Evolutionary conservation across 768 basidiomycete genomes (phyloP), one percentile per base, ranked within the genome.

Genomic region (Mycena kentingensis): DNA sequence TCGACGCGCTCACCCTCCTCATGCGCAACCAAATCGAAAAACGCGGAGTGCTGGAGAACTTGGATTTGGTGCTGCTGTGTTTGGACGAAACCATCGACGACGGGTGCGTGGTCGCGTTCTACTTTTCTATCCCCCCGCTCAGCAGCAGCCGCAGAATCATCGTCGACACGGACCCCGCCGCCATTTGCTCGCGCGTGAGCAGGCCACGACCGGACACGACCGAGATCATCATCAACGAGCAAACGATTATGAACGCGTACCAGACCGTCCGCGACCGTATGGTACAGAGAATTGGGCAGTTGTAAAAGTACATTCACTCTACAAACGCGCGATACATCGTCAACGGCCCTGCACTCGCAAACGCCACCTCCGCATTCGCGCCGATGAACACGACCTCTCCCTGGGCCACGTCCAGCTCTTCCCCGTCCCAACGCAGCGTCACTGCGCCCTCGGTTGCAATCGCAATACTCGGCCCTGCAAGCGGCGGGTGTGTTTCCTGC

Each of bases 201-300:
- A 75, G 94, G 58, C 92, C 97, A 36, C 87, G 85, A 58, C 87
- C 96, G 15, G 97, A 98, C 69, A 87, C 95, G 46, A 89, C 88
- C 31, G 95, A 98, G 61, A 97, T 99, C 58, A 88, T 95, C 57
- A 96, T 99, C 78, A 98, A 99, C 77, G 97, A 99, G 73, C 94
- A 97, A 73, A 95, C 93, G 8, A 79, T 97, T 54, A 79, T 96
- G 80, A 94, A 77, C 65, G 95, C 95, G 26, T 97, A 95, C 76
- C 85, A 90, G 75, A 90, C 89, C 1, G 85, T 93, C 57, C 87
- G 85, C 70, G 90, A 91, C 64, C 85, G 83, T 75, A 83, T 93
- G 73, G 84, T 87, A 64, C 87, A 90, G 68, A 78, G 87, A 64
- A 90, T 93, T 62, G 83, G 86, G 25, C 87, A 89, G 62, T 75